phyloP scores from a whole-genome alignment of 164 flowering plant genomes.

The Sedum album region DNA sequence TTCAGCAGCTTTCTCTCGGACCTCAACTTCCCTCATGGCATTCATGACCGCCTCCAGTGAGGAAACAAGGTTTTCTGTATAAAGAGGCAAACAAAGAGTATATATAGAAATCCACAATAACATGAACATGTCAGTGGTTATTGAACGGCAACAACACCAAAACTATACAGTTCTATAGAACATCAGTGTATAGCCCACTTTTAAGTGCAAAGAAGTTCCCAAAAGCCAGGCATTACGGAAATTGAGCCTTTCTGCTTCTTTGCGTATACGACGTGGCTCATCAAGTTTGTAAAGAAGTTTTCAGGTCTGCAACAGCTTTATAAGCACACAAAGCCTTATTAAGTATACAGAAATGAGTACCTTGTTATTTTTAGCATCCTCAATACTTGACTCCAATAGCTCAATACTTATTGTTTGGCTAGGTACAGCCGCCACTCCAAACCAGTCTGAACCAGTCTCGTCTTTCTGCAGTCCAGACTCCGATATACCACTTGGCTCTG shows the following conservation, averaged over 20 bases:
- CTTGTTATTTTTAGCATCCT: constrained; percentile 77
- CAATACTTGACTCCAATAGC: constrained; percentile 52
- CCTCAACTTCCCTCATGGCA: constrained; percentile 61
- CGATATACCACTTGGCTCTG: constrained; percentile 10
- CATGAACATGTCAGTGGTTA: not conserved
- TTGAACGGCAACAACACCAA: not conserved
- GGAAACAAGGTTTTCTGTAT: constrained; percentile 55
- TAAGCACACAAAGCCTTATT: not conserved
- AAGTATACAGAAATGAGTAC: constrained; percentile 25
- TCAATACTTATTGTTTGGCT: constrained; percentile 38
- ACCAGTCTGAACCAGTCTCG: constrained; percentile 14
- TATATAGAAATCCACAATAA: not conserved
- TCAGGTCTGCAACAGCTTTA: not conserved
- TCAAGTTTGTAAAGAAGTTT: not conserved
- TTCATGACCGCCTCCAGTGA: constrained; percentile 48
- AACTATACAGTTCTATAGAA: not conserved
- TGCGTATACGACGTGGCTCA: not conserved
- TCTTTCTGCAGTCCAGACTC: constrained; percentile 17
- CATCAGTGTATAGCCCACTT: not conserved
- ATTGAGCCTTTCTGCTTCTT: not conserved
- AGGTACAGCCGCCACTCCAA: constrained; percentile 20
- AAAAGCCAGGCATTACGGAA: not conserved
- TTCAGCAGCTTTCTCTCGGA: constrained; percentile 55
- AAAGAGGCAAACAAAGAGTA: not conserved
- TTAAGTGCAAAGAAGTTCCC: not conserved